Evolutionary conservation across 106 monocot genomes (phyloP), one percentile per base, ranked within the genome.

Genomic region (Dioscorea dumetorum): DNA sequence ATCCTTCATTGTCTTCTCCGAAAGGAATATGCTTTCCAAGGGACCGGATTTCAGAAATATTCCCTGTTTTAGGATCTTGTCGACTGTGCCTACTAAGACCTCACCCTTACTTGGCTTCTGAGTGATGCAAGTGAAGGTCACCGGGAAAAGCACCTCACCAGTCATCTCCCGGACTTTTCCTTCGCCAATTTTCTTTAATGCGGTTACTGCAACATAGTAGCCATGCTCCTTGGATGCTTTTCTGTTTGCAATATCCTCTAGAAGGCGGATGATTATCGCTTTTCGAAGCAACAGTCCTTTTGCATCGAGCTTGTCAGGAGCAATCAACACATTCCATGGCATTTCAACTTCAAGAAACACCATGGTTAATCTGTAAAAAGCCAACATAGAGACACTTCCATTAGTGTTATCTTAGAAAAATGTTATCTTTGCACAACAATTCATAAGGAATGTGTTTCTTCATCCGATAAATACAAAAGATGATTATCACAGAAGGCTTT

Each of bases 321-420:
- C 61, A 48, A 90, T 72, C 14, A 78, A 53, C 22, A 91, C 82
- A 61, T 91, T 83, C 79, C 80, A 85, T 66, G 80, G 64, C 72
- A 95, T 75, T 22, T 91, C 85, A 12, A 83, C 81, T 32, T 90
- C 87, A n/a, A 90, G 77, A 50, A 95, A 95, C 61, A 95, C 89
- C 89, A 89, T 94, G 31, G 4, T 61, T 23, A 51, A 12, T 60
- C 71, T 77, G 51, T 20, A 15, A 62, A 24, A 33, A 70, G 33
- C 62, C 28, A 41, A 10, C 6, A 10, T 6, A 41, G 41, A 41
- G 6, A 10, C 1, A 8, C 0, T 41, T 41, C 6, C 41, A 8
- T 41, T 41, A 41, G 41, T 41, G 41, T 8, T 5, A 41, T 41
- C 41, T 41, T 41, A 8, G 3, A 41, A 0, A 34, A 41, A 41